Conservation (phyloP, 1,284 basidiomycete species). For the Sanghuangporus baumii region DNA sequence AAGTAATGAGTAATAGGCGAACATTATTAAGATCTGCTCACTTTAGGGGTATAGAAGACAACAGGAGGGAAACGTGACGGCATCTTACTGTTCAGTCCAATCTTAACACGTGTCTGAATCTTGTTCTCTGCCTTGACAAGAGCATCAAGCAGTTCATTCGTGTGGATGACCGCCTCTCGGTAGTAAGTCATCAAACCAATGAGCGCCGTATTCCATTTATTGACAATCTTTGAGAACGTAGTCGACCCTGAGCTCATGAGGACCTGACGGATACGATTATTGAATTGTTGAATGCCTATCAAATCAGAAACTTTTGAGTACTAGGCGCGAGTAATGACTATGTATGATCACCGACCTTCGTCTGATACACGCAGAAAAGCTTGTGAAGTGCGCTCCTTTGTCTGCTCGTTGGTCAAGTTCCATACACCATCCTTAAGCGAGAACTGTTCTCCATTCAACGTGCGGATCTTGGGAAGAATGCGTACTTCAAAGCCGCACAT, state of each 20-base stretch:
- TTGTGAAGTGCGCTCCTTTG: constrained; percentile 96
- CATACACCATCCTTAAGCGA: constrained; percentile 96
- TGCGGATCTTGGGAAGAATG: constrained; percentile 93
- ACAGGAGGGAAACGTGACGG: constrained; percentile 97
- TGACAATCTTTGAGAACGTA: constrained; percentile 99
- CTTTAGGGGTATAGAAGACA: constrained; percentile 94
- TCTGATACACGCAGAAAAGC: constrained; percentile 97
- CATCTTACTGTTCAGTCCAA: constrained; percentile 98
- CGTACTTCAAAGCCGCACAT: constrained; percentile 99
- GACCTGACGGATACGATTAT: constrained; percentile 94
- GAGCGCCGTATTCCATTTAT: constrained; percentile 98
- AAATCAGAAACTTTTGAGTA: constrained; percentile 19
- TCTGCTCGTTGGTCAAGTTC: constrained; percentile 94
- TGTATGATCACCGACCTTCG: constrained; percentile 49
- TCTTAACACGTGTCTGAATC: constrained; percentile 99
- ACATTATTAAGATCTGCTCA: constrained; percentile 23
- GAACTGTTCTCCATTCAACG: constrained; percentile 93
- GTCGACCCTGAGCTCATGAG: constrained; percentile 99
- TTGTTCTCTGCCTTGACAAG: constrained; percentile 98
- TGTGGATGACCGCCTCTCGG: constrained; percentile 98
- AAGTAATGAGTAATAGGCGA: constrained; percentile 11
- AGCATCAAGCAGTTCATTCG: constrained; percentile 90
- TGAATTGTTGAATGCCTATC: constrained; percentile 87
- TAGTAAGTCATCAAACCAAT: constrained; percentile 98
- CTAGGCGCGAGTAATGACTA: constrained; percentile 9